Percentiles rank a stretch among this genome's conserved stretches.
phyloP scores from a whole-genome alignment of 108 stramenopile genomes.

The Aurantiochytrium sp. region DNA sequence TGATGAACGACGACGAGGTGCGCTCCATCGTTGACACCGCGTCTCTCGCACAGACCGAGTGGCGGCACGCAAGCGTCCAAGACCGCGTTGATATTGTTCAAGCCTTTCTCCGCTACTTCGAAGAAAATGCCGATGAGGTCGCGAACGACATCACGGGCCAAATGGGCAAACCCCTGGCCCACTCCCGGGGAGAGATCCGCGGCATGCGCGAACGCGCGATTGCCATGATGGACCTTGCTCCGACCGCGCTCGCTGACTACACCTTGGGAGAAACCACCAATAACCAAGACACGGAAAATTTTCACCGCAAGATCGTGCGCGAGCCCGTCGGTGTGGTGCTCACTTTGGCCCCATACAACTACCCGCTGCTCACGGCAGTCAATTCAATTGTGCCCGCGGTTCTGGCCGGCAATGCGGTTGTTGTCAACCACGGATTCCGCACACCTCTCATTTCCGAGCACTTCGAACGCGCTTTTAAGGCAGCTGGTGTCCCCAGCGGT shows the following conservation, averaged over 20 bases:
- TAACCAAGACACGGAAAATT: neutral
- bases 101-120: neutral
- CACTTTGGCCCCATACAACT: conserved; percentile 19
- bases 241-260: neutral
- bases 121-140: neutral
- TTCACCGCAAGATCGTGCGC: neutral
- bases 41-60: neutral
- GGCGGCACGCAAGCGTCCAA: neutral
- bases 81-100: neutral
- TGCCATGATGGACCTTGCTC: neutral
- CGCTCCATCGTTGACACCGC: neutral
- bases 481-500: neutral
- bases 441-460: conserved; percentile 9
- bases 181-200: neutral
- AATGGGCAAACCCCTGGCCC: conserved; percentile 10
- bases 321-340: conserved; percentile 20
- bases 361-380: conserved; percentile 14
- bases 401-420: conserved; percentile 6
- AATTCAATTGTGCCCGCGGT: conserved; percentile 16
- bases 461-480: neutral
- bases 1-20: neutral
- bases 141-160: neutral
- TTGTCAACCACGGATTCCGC: conserved; percentile 9
- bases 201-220: neutral
- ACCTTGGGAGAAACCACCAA: neutral